Evolutionary conservation across 768 basidiomycete species (phyloP), one percentile per base, ranked within the genome.

Genomic region (Suillus variegatus): DNA sequence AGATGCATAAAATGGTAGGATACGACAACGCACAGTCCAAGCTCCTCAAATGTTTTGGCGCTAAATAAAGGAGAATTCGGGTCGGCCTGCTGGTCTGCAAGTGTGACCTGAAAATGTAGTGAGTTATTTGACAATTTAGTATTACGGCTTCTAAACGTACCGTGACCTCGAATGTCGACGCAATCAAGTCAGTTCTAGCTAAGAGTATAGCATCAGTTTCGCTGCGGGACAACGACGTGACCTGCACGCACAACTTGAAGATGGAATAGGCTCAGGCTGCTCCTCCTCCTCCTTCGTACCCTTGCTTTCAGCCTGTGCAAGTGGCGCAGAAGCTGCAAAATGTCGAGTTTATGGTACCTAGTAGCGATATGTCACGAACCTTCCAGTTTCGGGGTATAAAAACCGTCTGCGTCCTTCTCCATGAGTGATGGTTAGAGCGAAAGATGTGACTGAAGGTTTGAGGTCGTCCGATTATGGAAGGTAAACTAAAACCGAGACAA

Each of bases 51-150:
- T 0, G 92, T 89, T 77, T 98, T 97, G 36, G 86, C 92, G 63
- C 95, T 97, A 78, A 85, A 97, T 18, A 99, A 79, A 4, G 97
- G 97, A n/a, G 97, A 99, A 74, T 97, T 90, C 47, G 95, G 93
- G 74, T 99, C 94, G 36, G 85, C 88, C 79, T 99, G 97, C 75
- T 97, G 94, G 79, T 99, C 96, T 60, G 95, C 95, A 65, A 99
- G 85, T 22, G 95, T 99, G 68, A 99, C 95, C 95, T 94, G 71
- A 66, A 25, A 65, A 40, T 54, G 38, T 56, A 61, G 60, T 68
- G 61, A 68, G 67, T 43, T 60, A 43, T 44, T 14, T 49, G 25
- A 32, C 65, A 56, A n/a, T 25, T 3, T 41, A 22, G 28, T 22
- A 36, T 61, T 57, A 41, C 12, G 32, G 10, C 52, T 22, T 7